phyloP scores from a whole-genome alignment of 2,329 filamentous ascomycete genomes.

The Aureobasidium subglaciale region DNA sequence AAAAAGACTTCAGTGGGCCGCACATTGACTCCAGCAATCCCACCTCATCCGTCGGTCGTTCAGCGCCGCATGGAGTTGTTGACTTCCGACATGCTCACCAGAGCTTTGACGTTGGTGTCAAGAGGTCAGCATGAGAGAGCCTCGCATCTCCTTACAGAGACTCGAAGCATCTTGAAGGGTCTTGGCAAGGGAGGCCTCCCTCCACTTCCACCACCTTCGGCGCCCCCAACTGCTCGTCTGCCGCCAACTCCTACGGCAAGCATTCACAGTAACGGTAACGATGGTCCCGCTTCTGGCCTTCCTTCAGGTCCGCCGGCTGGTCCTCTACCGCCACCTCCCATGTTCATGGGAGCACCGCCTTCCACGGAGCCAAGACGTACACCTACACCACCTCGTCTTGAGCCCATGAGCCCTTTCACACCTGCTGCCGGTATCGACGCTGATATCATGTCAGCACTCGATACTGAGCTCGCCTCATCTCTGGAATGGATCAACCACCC shows the following conservation, averaged over 20 bases:
- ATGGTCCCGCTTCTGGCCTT: background rate
- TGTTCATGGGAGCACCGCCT: constrained; percentile 3
- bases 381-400: constrained; percentile 33
- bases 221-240: constrained; percentile 30
- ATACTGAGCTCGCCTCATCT: constrained; percentile 81
- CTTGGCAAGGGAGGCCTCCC: constrained; percentile 91
- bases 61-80: constrained; percentile 96
- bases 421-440: constrained; percentile 72
- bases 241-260: constrained; percentile 28
- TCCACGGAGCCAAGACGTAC: constrained; percentile 25
- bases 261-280: constrained; percentile 14
- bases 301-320: background rate
- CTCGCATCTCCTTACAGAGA: constrained; percentile 86
- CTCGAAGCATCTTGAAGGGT: constrained; percentile 88
- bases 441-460: constrained; percentile 74
- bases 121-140: constrained; percentile 89
- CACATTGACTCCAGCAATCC: constrained; percentile 68
- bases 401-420: constrained; percentile 42
- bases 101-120: constrained; percentile 83
- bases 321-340: constrained; percentile 17
- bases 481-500: constrained; percentile 98
- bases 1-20: constrained; percentile 23
- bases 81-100: constrained; percentile 94
- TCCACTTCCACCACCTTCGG: constrained; percentile 57
- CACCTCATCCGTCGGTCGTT: constrained; percentile 88